A percentile compares a stretch with the other conserved stretches of the same genome.
phyloP scores from a whole-genome alignment of 2,329 filamentous ascomycete genomes.

The Fusarium sp. region DNA sequence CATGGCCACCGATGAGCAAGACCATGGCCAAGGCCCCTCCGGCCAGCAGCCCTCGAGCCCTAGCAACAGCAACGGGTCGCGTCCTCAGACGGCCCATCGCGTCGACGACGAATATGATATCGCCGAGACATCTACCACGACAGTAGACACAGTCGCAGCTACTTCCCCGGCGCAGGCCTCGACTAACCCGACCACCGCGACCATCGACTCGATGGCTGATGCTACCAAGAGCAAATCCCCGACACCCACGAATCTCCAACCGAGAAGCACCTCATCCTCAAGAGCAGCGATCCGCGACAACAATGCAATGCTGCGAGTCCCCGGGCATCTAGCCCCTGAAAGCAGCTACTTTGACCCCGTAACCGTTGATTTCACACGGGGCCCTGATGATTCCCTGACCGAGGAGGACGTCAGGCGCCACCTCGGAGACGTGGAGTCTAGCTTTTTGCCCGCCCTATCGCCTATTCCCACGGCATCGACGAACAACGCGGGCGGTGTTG shows the following conservation, averaged over 20 bases:
- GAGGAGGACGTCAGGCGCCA: slow-evolving; percentile 67
- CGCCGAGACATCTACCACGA: slow-evolving; percentile 34
- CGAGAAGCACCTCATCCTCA: slow-evolving; percentile 11
- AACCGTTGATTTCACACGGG: slow-evolving; percentile 50
- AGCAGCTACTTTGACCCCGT: slow-evolving; percentile 58
- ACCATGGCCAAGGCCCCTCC: slow-evolving; percentile 34
- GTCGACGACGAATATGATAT: slow-evolving; percentile 19
- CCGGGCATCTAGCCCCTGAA: slow-evolving; percentile 45
- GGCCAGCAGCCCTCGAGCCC: slow-evolving; percentile 30
- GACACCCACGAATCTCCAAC: slow-evolving; percentile 1
- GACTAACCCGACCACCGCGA: slow-evolving; percentile 22
- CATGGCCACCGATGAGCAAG: slow-evolving; percentile 53
- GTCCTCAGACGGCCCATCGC: slow-evolving; percentile 43
- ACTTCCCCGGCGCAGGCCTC: slow-evolving; percentile 13
- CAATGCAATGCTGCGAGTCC: slow-evolving; percentile 33
- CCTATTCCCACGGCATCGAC: slow-evolving; percentile 63
- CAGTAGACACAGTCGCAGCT: slow-evolving; percentile 27
- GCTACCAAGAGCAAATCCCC: slow-evolving; percentile 21
- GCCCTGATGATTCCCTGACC: slow-evolving; percentile 60
- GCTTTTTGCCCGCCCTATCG: slow-evolving; percentile 70
- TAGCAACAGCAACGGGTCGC: slow-evolving; percentile 36
- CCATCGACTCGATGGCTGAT: slow-evolving; percentile 31
- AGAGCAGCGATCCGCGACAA: slow-evolving; percentile 18
- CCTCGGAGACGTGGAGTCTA: slow-evolving; percentile 73
- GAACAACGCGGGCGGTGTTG: slow-evolving; percentile 51